Percentiles rank a stretch among this genome's conserved stretches.
Evolutionary conservation across 768 basidiomycete species (phyloP).

Genomic region (Agaricus subrufescens): DNA sequence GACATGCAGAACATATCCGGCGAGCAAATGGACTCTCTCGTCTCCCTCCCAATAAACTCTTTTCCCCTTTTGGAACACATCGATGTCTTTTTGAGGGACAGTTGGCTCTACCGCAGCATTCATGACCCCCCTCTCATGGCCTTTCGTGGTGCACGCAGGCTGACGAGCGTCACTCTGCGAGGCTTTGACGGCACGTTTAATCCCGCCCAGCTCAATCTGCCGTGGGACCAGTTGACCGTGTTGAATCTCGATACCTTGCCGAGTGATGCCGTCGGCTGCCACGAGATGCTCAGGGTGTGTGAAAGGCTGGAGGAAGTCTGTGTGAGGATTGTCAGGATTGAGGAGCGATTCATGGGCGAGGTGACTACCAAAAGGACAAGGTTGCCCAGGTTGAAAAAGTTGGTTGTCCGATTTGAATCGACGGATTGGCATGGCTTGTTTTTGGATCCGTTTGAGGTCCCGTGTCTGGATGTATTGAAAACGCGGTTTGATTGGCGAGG

Average conservation of each 20-base stretch:
- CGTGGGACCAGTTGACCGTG: constrained; percentile 15
- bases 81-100: constrained; percentile 8
- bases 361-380: background rate
- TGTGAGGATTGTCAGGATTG: constrained; percentile 6
- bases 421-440: constrained; percentile 3
- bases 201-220: constrained; percentile 11
- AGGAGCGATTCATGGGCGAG: background rate
- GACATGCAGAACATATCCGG: constrained; percentile 8
- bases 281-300: constrained; percentile 7
- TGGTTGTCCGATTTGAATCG: constrained; percentile 5
- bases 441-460: constrained; percentile 9
- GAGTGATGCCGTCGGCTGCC: constrained; percentile 7
- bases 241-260: constrained; percentile 10
- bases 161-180: constrained; percentile 12
- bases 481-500: constrained; percentile 9
- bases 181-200: constrained; percentile 14
- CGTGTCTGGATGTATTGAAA: background rate
- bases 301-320: background rate
- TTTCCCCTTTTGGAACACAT: constrained; percentile 5
- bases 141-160: constrained; percentile 9
- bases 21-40: constrained; percentile 4
- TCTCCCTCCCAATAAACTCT: background rate
- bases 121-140: background rate
- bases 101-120: constrained; percentile 6
- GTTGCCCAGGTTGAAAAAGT: background rate